Conservation (phyloP, 257 asterid species). For the Gynochthodes officinalis region DNA sequence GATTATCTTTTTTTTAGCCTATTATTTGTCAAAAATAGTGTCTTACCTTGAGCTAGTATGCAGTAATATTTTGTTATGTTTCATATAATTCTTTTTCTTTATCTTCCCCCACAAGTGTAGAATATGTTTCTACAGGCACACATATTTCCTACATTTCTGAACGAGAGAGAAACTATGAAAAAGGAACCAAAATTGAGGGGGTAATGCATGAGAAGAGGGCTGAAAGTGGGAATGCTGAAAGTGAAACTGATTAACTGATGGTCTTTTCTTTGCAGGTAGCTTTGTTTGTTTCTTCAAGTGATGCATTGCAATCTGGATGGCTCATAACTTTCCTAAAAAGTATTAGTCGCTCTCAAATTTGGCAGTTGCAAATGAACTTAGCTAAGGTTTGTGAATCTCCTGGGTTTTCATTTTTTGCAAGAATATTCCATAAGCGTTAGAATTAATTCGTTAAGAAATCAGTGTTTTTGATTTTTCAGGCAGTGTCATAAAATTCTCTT, state of each 20-base stretch:
- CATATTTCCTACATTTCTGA: too few species aligned
- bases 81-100: neutral
- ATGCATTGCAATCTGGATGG: slow-evolving; percentile 82
- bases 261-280: slow-evolving; percentile 66
- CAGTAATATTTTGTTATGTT: neutral
- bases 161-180: neutral
- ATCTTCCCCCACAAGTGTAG: neutral
- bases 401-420: neutral
- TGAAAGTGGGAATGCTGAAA: neutral
- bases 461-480: neutral
- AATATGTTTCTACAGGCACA: neutral
- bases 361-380: slow-evolving; percentile 59
- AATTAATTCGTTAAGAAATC: neutral
- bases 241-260: slow-evolving; percentile 2
- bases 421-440: neutral
- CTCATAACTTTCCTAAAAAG: slow-evolving; percentile 60
- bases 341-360: slow-evolving; percentile 58
- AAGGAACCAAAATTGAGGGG: neutral
- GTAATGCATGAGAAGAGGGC: neutral
- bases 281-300: slow-evolving; percentile 70
- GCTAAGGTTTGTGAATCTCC: slow-evolving; percentile 61
- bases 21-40: neutral
- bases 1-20: neutral
- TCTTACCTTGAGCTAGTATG: neutral
- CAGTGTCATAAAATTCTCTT: neutral